Evolutionary conservation across 139 green algal species (phyloP).

Genomic region (Tetradesmus lagerheimii): DNA sequence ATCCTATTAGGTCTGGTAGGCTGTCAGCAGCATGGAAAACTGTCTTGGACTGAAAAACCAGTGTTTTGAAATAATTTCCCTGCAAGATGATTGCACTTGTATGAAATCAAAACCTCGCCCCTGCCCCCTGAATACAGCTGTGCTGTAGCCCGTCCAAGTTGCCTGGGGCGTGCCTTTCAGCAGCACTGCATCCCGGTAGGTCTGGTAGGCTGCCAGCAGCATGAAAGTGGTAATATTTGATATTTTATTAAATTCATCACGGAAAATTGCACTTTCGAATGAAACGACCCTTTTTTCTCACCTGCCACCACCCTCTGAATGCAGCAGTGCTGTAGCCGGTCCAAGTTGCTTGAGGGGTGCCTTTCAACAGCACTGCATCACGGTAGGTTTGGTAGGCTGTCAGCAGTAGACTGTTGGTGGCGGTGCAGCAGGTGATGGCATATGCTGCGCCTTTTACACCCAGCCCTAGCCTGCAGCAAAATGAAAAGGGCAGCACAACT

Average conservation of each 20-base stretch:
- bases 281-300: too few relatives aligned
- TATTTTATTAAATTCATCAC: too few relatives aligned
- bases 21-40: too few relatives aligned
- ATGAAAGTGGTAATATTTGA: too few relatives aligned
- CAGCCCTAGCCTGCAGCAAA: background rate
- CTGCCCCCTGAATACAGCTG: slow-evolving; percentile 50
- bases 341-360: slow-evolving; percentile 24
- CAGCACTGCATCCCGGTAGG: slow-evolving; percentile 5
- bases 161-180: background rate
- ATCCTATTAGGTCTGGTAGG: too few relatives aligned
- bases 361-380: background rate
- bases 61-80: too few relatives aligned
- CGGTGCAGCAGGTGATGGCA: slow-evolving; percentile 54
- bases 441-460: slow-evolving; percentile 73
- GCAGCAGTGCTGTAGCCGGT: slow-evolving; percentile 25
- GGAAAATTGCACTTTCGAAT: too few relatives aligned
- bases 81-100: too few relatives aligned
- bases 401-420: slow-evolving; percentile 29
- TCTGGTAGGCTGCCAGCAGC: too few relatives aligned
- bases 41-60: too few relatives aligned
- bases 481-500: background rate
- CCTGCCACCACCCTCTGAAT: slow-evolving; percentile 51
- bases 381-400: slow-evolving; percentile 24
- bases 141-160: slow-evolving; percentile 28
- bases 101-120: background rate